Conservation (phyloP, 176 grass and related monocot species). For the Pontederia crassipes region DNA sequence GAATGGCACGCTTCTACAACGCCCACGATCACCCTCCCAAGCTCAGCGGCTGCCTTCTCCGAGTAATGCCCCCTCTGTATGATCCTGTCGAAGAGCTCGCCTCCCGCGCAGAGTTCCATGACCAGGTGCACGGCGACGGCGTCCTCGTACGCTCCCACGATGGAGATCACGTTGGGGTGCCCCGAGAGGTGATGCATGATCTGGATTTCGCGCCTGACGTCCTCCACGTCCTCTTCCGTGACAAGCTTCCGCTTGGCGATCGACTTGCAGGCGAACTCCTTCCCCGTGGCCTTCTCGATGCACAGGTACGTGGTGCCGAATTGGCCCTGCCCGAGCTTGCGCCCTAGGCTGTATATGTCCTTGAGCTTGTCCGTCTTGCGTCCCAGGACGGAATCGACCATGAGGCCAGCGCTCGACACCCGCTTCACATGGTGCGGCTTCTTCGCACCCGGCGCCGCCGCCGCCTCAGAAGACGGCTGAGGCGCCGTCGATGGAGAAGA, state of each 20-base stretch:
- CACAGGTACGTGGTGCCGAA: conserved; percentile 90
- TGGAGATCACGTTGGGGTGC: conserved; percentile 44
- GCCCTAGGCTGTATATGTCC: conserved; percentile 48
- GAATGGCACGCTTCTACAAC: conserved; percentile 70
- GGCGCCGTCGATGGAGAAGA: not conserved
- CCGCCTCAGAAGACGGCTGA: not conserved
- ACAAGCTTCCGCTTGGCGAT: conserved; percentile 65
- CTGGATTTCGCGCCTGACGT: conserved; percentile 70
- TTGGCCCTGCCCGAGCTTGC: conserved; percentile 83
- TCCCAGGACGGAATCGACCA: conserved; percentile 36
- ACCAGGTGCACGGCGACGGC: conserved; percentile 57
- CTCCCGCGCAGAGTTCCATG: conserved; percentile 72
- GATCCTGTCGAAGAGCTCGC: conserved; percentile 72
- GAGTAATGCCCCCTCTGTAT: conserved; percentile 53
- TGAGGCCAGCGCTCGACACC: conserved; percentile 50
- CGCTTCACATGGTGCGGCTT: conserved; percentile 34
- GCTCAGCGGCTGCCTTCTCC: conserved; percentile 50
- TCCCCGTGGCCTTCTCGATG: conserved; percentile 54
- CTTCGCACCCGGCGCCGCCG: not conserved
- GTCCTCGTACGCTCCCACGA: conserved; percentile 49
- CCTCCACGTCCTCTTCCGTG: conserved; percentile 72
- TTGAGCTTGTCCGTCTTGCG: conserved; percentile 45
- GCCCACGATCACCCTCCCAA: conserved; percentile 57
- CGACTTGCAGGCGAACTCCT: conserved; percentile 75
- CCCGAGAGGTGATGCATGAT: conserved; percentile 72